phyloP scores from a whole-genome alignment of 148 eudicot genomes.

The Rhododendron griersonianum region DNA sequence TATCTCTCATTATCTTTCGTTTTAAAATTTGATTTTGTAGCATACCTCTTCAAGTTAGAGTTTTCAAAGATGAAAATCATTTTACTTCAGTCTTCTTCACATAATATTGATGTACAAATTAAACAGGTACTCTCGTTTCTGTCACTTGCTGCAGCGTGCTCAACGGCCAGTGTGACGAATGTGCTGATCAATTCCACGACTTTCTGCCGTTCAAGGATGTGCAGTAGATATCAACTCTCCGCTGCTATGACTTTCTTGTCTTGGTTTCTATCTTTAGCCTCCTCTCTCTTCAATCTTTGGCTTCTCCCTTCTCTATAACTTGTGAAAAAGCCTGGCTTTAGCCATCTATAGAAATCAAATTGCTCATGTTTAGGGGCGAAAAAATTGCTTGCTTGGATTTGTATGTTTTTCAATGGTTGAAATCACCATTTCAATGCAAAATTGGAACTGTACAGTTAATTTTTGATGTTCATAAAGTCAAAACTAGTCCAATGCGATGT shows the following conservation, averaged over 20 bases:
- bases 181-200: conserved; percentile 36
- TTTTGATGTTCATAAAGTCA: neutral
- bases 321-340: conserved; percentile 2
- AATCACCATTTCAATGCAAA: neutral
- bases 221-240: conserved; percentile 68
- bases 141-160: conserved; percentile 79
- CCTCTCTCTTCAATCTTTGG: conserved; percentile 87
- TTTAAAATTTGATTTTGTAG: neutral
- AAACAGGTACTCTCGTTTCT: conserved; percentile 75
- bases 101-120: neutral
- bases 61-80: neutral
- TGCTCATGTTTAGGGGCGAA: neutral
- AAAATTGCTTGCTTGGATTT: neutral
- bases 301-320: conserved; percentile 47
- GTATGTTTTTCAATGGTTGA: neutral
- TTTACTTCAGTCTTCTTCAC: neutral
- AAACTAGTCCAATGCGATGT: neutral
- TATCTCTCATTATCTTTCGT: neutral
- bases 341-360: conserved; percentile 11
- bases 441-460: neutral
- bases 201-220: conserved; percentile 41
- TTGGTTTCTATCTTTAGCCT: conserved; percentile 68
- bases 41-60: neutral
- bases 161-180: conserved; percentile 76
- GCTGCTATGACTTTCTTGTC: conserved; percentile 87